Base-by-base conservation (phyloP, 352 stramenopile genomes). In the Phytophthora hibernalis region DNA sequence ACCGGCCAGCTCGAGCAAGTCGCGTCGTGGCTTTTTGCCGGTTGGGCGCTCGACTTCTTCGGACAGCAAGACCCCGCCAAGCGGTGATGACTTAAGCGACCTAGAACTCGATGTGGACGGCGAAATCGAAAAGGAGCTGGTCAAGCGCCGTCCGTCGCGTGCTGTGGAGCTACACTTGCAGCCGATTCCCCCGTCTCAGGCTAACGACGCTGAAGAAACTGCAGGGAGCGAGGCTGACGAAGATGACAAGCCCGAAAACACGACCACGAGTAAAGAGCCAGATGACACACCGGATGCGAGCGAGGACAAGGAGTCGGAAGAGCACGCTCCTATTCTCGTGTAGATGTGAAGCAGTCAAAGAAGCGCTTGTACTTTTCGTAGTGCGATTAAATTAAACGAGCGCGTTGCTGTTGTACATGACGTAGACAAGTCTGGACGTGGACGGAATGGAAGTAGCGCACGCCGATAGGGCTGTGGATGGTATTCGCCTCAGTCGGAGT, bases 81-180 rank as follows among this genome's bases (percentile, higher is more conserved):
- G 56, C 22, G 71, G 87, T n/a, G 60, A 74, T 11, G 72, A 83
- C 30, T 42, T 87, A 38, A 79, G 83, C n/a, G 80, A 88, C 2
- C 45, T 90, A 24, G 80, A 90, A 24, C 65, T 90, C 5, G 83
- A 92, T 42, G 54, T 90, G 44, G 80, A 92, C 50, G 83, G 83
- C n/a, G 80, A 90, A 71, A 90, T 90, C 50, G 83, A 90, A 56
- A 80, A 79, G 26, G 82, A 92, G 65, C 70, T 90, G 13, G 68
- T 83, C 22, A 85, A 76, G 37, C 66, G 82, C 40, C 80, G 80
- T 12, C 80, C 82, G 4, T 90, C 80, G 24, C 78, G 76, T 35
- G 69, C 74, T 15, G 54, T 77, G 20, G 80, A 84, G 33, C 52
- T 64, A 16, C 54, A 61, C 21, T 10, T 62, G 31, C 61, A 50